phyloP scores from a whole-genome alignment of 805 yeast genomes.

The Kodamaea kakaduensis region DNA sequence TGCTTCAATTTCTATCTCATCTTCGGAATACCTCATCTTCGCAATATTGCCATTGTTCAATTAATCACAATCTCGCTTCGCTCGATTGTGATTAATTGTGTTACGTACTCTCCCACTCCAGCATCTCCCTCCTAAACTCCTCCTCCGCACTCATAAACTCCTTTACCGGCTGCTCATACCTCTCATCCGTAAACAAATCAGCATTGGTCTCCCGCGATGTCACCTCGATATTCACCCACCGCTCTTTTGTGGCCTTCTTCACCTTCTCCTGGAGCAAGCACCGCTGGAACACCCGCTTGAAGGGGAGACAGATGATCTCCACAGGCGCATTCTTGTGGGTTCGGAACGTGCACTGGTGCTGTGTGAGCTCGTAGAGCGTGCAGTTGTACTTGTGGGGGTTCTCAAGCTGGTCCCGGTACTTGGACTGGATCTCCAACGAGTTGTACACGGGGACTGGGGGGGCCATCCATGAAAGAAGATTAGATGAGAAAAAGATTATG shows the following conservation, averaged over 20 bases:
- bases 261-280: conserved; percentile 31
- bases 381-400: conserved; percentile 33
- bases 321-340: conserved; percentile 22
- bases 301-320: conserved; percentile 41
- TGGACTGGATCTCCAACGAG: conserved; percentile 24
- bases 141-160: conserved; percentile 37
- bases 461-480: conserved; percentile 26
- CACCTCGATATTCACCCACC: conserved; percentile 39
- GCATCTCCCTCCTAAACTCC: conserved; percentile 31
- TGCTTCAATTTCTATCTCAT: too few relatives aligned
- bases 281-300: conserved; percentile 39
- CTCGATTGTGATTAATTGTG: neutral
- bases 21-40: too few relatives aligned
- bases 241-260: conserved; percentile 20
- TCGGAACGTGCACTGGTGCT: conserved; percentile 41
- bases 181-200: conserved; percentile 19
- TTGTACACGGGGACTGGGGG: conserved; percentile 42
- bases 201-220: conserved; percentile 33
- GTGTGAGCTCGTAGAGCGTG: conserved; percentile 31
- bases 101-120: conserved; percentile 6
- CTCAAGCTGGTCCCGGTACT: conserved; percentile 23
- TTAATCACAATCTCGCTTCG: neutral
- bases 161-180: conserved; percentile 24
- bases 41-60: too few relatives aligned
- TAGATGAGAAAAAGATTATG: too few relatives aligned